Evolutionary conservation across 805 yeast species (phyloP), one percentile per base, ranked within the genome.

Genomic region (Pichia exigua): DNA sequence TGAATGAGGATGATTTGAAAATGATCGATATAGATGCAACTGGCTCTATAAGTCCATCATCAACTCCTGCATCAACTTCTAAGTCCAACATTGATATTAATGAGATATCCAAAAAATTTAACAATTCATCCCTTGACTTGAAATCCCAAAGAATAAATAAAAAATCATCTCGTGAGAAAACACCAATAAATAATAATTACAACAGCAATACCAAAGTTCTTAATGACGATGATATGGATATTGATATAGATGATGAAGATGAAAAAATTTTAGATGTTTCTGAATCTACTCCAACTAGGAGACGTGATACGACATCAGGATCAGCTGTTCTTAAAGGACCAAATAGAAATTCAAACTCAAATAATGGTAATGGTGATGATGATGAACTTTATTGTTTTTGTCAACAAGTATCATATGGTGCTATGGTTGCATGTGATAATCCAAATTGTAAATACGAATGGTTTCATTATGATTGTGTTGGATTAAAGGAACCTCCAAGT

Each of bases 401-500:
- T 64, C 95, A 89, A 63, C 89, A 91, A 59, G 95, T 87, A 0
- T 90, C 97, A 0, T 88, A 85, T 68, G 84, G 84, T 20, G 77
- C 77, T 57, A 79, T 79, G 84, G 78, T 79, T 61, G 83, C 81
- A 0, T 79, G 84, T 61, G 84, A 79, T 57, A 79, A 79, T 54
- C 80, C 79, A 38, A 78, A 76, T 59, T 79, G 84, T 67, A 73
- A 77, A 56, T 78, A 69, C 57, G 83, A 79, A 60, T 79, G 84
- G 84, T 79, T 79, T 62, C 84, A 79, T 62, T 79, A 81, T 74
- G 73, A 73, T 51, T 79, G 99, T 74, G 98, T 94, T 43, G 97
- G 97, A 1, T 75, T 94, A 56, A 87, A 85, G 35, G 91, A 87
- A 54, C 97, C 96, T 11, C 99, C 99, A 5, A 81, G 82, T 61